Evolutionary conservation across 1,284 basidiomycete species (phyloP), one percentile per base, ranked within the genome.

Genomic region (Mrakiaceae sp.): DNA sequence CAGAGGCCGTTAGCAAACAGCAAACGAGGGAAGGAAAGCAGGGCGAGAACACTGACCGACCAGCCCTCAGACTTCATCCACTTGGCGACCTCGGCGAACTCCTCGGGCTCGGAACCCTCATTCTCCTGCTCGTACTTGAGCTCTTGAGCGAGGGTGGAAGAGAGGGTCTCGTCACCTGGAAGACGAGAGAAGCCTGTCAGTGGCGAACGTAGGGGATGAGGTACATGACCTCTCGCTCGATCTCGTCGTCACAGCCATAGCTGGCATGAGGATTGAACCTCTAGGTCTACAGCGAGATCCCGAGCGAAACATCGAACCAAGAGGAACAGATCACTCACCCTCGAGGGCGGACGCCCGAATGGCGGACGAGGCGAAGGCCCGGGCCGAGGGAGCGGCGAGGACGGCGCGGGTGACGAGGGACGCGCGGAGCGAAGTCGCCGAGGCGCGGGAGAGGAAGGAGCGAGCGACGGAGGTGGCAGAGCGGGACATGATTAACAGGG

Each of bases 81-180:
- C 9, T 56, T 40, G 55, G 56, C 50, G 5, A 49, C 51, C 27
- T 43, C 49, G 11, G 56, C 11, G 43, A 54, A 11, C 27, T 53
- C 27, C 5, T 58, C 48, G 3, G 43, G 42, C 12, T 53, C n/a
- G 52, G 8, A 8, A n/a, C 39, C 52, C 10, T 61, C 60, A 52
- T 67, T 66, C 40, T 78, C 76, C 51, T 69, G 64, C 69, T 78
- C 77, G 68, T 74, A 78, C 55, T 70, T 64, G 62, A 78, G 71
- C 67, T 78, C 77, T 59, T 75, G 71, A 10, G 69, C 71, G 3
- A 78, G 70, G 46, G 74, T 73, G 46, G 69, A 63, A 10, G 69
- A 67, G 14, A 78, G 70, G 14, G 75, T 71, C 7, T 69, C 62
- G 65, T 77, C 75, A 46, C 68, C 65, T 70, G 71, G 4, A 55